Evolutionary conservation across 164 flowering plant species (phyloP).

Genomic region (Brasenia schreberi): DNA sequence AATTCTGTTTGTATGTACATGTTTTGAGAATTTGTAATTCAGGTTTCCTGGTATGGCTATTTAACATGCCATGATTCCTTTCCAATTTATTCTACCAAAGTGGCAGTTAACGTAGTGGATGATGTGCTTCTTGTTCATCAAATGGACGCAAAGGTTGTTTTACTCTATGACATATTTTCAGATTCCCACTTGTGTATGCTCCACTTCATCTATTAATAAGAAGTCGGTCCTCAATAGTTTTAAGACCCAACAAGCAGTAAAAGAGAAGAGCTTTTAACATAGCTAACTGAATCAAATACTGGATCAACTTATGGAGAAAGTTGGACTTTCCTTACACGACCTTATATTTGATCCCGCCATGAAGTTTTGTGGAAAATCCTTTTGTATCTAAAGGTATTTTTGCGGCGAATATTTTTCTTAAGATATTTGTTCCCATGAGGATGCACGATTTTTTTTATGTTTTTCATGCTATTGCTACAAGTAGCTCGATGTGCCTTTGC

Average conservation of each 20-base stretch:
- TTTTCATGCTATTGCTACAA: conserved; percentile 83
- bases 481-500: conserved; percentile 80
- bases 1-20: conserved; percentile 33
- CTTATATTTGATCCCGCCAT: conserved; percentile 58
- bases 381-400: conserved; percentile 73
- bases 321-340: conserved; percentile 84
- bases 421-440: not conserved
- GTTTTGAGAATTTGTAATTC: not conserved
- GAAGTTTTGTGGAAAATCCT: conserved; percentile 76
- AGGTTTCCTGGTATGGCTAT: not conserved
- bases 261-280: conserved; percentile 16
- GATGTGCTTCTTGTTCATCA: conserved; percentile 90
- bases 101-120: conserved; percentile 85
- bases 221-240: conserved; percentile 33
- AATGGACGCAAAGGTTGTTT: conserved; percentile 89
- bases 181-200: conserved; percentile 96
- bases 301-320: conserved; percentile 56
- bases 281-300: conserved; percentile 12
- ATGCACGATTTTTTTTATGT: not conserved
- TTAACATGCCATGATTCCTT: too few relatives aligned
- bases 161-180: conserved; percentile 74
- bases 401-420: not conserved
- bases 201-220: conserved; percentile 85
- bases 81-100: conserved; percentile 40
- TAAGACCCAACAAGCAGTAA: conserved; percentile 19